Conservation (phyloP, 495 filamentous ascomycete species). For the Schizothecium vesticola region DNA sequence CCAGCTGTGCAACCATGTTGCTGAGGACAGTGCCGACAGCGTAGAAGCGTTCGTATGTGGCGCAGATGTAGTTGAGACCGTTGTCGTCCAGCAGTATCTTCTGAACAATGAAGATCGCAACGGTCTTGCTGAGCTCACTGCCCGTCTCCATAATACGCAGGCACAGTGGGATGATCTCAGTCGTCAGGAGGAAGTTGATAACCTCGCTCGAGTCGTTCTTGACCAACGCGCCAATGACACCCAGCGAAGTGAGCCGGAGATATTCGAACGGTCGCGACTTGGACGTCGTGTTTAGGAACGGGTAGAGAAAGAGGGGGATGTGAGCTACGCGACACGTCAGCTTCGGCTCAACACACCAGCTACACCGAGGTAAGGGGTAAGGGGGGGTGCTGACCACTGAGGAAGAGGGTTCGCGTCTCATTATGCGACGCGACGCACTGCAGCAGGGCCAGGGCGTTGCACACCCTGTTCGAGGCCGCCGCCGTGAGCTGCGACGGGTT, state of each 20-base stretch:
- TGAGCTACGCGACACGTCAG: conserved; percentile 59
- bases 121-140: conserved; percentile 96
- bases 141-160: conserved; percentile 99
- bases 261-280: conserved; percentile 99
- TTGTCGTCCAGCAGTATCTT: conserved; percentile 97
- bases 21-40: conserved; percentile 95
- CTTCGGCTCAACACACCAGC: not conserved
- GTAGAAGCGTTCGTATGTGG: conserved; percentile 99
- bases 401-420: conserved; percentile 86
- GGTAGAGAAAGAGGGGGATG: conserved; percentile 96
- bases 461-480: conserved; percentile 93
- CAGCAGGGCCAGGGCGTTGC: conserved; percentile 92
- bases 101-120: conserved; percentile 99
- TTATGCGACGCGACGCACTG: conserved; percentile 98
- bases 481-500: conserved; percentile 96
- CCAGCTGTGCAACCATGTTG: conserved; percentile 97
- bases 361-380: conserved; percentile 19
- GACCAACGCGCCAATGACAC: conserved; percentile 93
- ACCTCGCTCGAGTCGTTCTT: conserved; percentile 99
- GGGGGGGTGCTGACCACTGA: conserved; percentile 58
- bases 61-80: conserved; percentile 97
- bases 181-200: conserved; percentile 97
- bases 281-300: conserved; percentile 97
- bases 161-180: conserved; percentile 97
- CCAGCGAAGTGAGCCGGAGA: conserved; percentile 92